Evolutionary conservation across 2,329 filamentous ascomycete species (phyloP).

Genomic region (Hymenoscyphus scutula): DNA sequence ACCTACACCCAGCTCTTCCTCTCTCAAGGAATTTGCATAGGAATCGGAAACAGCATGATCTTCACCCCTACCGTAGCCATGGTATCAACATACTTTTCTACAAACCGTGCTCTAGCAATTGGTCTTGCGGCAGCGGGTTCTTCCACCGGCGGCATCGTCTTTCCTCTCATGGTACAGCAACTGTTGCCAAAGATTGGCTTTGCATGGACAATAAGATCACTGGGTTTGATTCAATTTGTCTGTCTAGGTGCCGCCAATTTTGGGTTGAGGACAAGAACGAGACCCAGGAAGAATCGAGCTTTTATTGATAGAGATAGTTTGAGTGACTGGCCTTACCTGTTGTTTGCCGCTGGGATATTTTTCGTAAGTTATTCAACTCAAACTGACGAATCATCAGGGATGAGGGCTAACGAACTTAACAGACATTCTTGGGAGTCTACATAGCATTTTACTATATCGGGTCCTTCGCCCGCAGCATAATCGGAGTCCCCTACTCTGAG

Average conservation of each 20-base stretch:
- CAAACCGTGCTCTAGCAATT: constrained; percentile 32
- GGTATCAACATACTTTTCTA: constrained; percentile 30
- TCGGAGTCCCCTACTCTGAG: constrained; percentile 38
- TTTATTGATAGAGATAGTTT: constrained; percentile 44
- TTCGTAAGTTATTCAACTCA: constrained; percentile 6
- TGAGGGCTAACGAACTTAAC: constrained; percentile 34
- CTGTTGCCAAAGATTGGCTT: constrained; percentile 38
- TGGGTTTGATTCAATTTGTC: constrained; percentile 41
- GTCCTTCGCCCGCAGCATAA: constrained; percentile 38
- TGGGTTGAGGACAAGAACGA: constrained; percentile 4
- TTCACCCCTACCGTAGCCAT: constrained; percentile 40
- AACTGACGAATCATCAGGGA: neutral
- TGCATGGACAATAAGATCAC: constrained; percentile 41
- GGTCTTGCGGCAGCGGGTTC: constrained; percentile 36
- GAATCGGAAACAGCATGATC: constrained; percentile 39
- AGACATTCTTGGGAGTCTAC: constrained; percentile 27
- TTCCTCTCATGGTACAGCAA: constrained; percentile 41
- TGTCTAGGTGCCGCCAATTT: neutral
- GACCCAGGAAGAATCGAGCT: constrained; percentile 39
- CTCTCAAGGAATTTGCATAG: constrained; percentile 40
- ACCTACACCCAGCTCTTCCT: constrained; percentile 42
- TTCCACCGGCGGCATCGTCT: constrained; percentile 41
- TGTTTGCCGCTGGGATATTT: constrained; percentile 34
- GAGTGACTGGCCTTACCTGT: constrained; percentile 41
- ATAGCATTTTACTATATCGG: constrained; percentile 34